These are phyloP conservation scores for Penicillium malachiteum DNA, from an alignment of 495 filamentous ascomycete species.

Conservation along the genomic window DNA sequence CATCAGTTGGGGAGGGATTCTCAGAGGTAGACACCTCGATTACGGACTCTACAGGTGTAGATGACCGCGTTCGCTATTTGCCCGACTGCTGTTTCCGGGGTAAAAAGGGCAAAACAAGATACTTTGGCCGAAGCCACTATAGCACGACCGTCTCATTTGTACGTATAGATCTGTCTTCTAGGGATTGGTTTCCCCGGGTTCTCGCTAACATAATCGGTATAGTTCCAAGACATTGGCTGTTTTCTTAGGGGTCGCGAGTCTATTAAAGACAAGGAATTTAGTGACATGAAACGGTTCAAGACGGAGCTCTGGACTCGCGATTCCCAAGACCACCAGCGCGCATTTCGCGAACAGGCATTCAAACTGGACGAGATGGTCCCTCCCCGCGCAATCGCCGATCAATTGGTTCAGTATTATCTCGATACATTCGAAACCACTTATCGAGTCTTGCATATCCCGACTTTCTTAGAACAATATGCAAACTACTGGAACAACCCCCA, in stretches of 20 bases:
- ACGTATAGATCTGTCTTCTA: slow-evolving; percentile 12
- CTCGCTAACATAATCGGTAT: slow-evolving; percentile 17
- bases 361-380: slow-evolving; percentile 46
- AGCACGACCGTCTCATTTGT: slow-evolving; percentile 48
- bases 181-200: background rate
- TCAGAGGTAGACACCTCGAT: slow-evolving; percentile 21
- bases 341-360: slow-evolving; percentile 42
- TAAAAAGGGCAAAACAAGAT: slow-evolving; percentile 47
- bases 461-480: slow-evolving; percentile 53
- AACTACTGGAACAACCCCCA: slow-evolving; percentile 46
- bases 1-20: slow-evolving; percentile 22
- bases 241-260: slow-evolving; percentile 43
- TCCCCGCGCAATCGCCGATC: slow-evolving; percentile 48
- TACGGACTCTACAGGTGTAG: slow-evolving; percentile 29
- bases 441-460: slow-evolving; percentile 58
- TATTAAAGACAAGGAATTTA: slow-evolving; percentile 29
- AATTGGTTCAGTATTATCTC: slow-evolving; percentile 54
- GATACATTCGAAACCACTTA: slow-evolving; percentile 55
- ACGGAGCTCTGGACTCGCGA: slow-evolving; percentile 34
- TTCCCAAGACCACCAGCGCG: slow-evolving; percentile 34
- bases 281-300: slow-evolving; percentile 35
- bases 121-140: slow-evolving; percentile 49
- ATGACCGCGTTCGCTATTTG: slow-evolving; percentile 30
- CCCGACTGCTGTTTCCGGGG: slow-evolving; percentile 44
- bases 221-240: slow-evolving; percentile 47